A percentile compares a stretch with the other conserved stretches of the same genome.
Evolutionary conservation across 2,329 filamentous ascomycete species (phyloP).

Genomic region (Penicillium hesseltinei): DNA sequence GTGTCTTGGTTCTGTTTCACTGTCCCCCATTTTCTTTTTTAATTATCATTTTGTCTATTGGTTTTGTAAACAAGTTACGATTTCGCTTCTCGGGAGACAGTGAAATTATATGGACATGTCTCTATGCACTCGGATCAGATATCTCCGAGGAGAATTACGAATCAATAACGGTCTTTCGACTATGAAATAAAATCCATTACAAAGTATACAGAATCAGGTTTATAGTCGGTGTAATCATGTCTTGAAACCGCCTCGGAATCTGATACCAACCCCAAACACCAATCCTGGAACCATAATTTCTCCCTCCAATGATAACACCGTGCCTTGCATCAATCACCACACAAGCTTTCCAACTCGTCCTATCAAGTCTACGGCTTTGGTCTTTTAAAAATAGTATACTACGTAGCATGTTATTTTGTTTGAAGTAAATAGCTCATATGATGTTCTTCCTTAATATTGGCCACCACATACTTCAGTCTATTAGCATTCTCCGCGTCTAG

Average conservation of each 20-base stretch:
- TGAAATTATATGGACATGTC: conserved; percentile 3
- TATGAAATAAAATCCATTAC: neutral
- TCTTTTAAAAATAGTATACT: neutral
- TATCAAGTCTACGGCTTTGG: neutral
- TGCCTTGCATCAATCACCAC: conserved; percentile 1
- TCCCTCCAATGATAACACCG: conserved; percentile 10
- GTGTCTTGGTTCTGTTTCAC: conserved; percentile 12
- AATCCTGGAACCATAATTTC: conserved; percentile 2
- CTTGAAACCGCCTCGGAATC: neutral
- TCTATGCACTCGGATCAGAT: conserved; percentile 1
- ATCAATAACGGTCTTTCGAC: neutral
- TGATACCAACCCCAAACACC: conserved; percentile 1
- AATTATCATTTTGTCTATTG: conserved; percentile 12
- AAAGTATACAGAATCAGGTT: neutral
- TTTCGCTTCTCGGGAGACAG: conserved; percentile 23
- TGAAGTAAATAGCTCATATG: neutral
- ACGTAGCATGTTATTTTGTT: neutral
- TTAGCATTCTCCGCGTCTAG: conserved; percentile 11
- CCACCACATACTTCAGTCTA: conserved; percentile 7
- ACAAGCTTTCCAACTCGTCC: neutral
- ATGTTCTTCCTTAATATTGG: neutral
- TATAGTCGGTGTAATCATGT: neutral
- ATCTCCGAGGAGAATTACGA: conserved; percentile 8
- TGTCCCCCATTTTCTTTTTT: conserved; percentile 9
- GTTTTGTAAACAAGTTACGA: conserved; percentile 32